These are phyloP conservation scores for Penicillium crustosum DNA, from an alignment of 2,329 filamentous ascomycete species.

Conservation along the genomic window DNA sequence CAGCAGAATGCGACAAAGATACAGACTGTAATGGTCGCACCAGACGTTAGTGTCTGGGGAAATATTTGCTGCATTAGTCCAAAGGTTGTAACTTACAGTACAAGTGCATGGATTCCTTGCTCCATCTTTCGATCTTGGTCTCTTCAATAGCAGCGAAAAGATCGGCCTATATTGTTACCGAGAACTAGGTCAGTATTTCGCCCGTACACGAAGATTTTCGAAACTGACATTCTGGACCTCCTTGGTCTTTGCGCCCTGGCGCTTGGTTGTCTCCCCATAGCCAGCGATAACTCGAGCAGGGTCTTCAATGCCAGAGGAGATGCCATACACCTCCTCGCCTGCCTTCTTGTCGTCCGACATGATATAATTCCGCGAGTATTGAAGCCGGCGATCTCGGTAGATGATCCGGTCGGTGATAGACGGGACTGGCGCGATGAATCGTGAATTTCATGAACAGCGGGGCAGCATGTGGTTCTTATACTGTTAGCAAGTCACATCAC, in stretches of 20 bases:
- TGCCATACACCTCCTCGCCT: conserved; percentile 22
- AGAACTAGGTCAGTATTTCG: not conserved
- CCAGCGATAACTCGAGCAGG: conserved; percentile 16
- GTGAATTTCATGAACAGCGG: conserved; percentile 9
- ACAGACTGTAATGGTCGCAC: conserved; percentile 32
- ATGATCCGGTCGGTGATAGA: conserved; percentile 2
- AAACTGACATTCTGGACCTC: conserved; percentile 43
- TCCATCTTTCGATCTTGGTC: conserved; percentile 43
- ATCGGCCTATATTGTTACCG: conserved; percentile 43
- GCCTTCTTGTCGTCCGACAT: conserved; percentile 25
- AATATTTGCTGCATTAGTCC: conserved; percentile 14
- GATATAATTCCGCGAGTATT: not conserved
- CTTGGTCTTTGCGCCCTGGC: conserved; percentile 42
- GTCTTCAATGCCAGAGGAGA: conserved; percentile 20
- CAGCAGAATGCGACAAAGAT: conserved; percentile 45
- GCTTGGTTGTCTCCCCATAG: conserved; percentile 25
- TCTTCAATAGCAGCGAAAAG: conserved; percentile 51
- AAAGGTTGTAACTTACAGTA: conserved; percentile 28
- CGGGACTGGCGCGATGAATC: conserved; percentile 6
- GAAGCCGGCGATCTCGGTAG: not conserved
- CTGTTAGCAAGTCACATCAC: not conserved
- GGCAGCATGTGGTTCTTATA: conserved; percentile 23
- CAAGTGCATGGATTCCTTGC: conserved; percentile 30
- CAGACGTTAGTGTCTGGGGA: not conserved
- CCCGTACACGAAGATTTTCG: too few species aligned